Base-by-base conservation (phyloP, 108 stramenopile species). In the Pelagomonas calceolata region DNA sequence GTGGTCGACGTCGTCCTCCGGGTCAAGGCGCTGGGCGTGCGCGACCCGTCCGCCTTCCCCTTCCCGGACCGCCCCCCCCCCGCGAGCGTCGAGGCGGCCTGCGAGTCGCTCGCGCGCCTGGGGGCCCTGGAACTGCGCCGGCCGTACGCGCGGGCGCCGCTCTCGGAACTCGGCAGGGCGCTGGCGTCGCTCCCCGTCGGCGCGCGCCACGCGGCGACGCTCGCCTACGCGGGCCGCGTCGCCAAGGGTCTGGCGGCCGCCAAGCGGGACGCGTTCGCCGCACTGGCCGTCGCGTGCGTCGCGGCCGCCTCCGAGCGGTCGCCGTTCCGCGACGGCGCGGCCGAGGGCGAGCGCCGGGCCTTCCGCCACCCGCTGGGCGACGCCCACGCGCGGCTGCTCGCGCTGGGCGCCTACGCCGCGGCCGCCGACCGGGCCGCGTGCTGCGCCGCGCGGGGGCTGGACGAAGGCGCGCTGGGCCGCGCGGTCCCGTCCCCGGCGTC, bases 1-100 rank as follows among this genome's bases (percentile, higher is more conserved):
- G 75, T 97, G 34, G 92, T 93, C 73, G 92, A 94, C 78, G 85
- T 97, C 35, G 89, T 94, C 17, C 82, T 97, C 34, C 87, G 90
- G 15, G 89, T 94, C 90, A 93, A 93, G 73, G 80, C 88, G 15
- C 84, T 95, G 85, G 81, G 89, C 31, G 82, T 95, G 29, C 76
- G 82, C 3, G 78, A 91, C 67, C 86, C 92, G 30, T 73, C 78
- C 30, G 34, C 66, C 30, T 94, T 94, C 75, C 93, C 92, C 29
- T 91, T 93, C 75, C 87, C 88, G 33, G 84, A 88, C 45, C 78
- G 90, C 0, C 95, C 93, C 30, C 81, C 86, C 32, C 71, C 79
- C 36, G 70, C 68, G 65, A 89, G 89, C 72, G 78, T 93, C 31
- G 78, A 80, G 66, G 79, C 85, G 10, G 94, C 92, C 32, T 76